Evolutionary conservation across 2,329 filamentous ascomycete species (phyloP).

Genomic region (Neopestalotiopsis rosae): DNA sequence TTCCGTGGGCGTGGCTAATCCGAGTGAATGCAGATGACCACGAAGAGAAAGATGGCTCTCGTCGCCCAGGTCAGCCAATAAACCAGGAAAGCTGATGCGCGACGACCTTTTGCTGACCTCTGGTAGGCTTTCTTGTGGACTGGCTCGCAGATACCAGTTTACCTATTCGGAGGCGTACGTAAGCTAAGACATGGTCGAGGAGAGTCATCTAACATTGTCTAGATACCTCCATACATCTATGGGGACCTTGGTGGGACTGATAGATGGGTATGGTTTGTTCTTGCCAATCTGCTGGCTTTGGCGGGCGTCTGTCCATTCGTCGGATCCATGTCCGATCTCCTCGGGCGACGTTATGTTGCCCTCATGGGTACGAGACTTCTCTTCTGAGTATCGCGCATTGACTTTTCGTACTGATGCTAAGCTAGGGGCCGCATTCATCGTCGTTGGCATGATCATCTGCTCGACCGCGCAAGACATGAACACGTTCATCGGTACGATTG

Average conservation of each 20-base stretch:
- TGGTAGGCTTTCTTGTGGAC: constrained; percentile 63
- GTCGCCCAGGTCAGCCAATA: constrained; percentile 43
- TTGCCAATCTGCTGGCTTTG: constrained; percentile 59
- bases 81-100: constrained; percentile 53
- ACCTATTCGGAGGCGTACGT: constrained; percentile 46
- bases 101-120: not conserved
- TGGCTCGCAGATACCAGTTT: constrained; percentile 63
- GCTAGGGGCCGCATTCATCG: constrained; percentile 9
- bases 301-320: constrained; percentile 68
- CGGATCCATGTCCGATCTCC: constrained; percentile 67
- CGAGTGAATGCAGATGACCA: constrained; percentile 14
- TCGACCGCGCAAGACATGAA: constrained; percentile 65
- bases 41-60: constrained; percentile 19
- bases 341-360: constrained; percentile 65
- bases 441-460: constrained; percentile 62
- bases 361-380: constrained; percentile 46
- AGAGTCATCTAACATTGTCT: constrained; percentile 32
- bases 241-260: constrained; percentile 63
- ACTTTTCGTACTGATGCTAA: not conserved
- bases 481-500: constrained; percentile 59
- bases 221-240: constrained; percentile 60
- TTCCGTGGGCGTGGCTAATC: not conserved
- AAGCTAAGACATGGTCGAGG: constrained; percentile 30
- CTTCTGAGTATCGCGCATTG: not conserved
- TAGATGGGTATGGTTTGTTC: constrained; percentile 65